Percentiles rank a stretch among this genome's conserved stretches.
Evolutionary conservation across 176 grass and related monocot genomes (phyloP).

Genomic region (Zea luxurians): DNA sequence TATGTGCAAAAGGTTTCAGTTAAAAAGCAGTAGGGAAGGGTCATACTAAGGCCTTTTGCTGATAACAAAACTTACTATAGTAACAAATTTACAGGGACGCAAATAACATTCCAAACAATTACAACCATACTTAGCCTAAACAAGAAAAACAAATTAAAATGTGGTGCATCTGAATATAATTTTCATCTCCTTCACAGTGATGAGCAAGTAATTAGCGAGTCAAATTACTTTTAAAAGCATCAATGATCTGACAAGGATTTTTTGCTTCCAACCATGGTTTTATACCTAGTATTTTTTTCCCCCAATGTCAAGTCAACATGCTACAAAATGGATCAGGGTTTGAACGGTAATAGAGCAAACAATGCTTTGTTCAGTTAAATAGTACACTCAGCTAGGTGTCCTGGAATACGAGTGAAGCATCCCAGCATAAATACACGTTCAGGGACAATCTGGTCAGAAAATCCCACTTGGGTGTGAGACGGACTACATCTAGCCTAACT

Average conservation of each 20-base stretch:
- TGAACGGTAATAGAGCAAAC: neutral
- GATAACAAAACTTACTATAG: neutral
- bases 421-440: neutral
- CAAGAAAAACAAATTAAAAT: neutral
- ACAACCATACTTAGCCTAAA: neutral
- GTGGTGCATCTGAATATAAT: neutral
- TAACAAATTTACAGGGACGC: neutral
- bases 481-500: neutral
- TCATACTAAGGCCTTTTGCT: neutral
- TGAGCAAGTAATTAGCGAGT: neutral
- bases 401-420: neutral
- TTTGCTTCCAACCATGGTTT: neutral
- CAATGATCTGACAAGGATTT: neutral
- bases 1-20: neutral
- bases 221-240: neutral
- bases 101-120: neutral
- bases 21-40: neutral
- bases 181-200: neutral
- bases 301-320: neutral
- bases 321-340: neutral
- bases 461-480: neutral
- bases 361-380: neutral
- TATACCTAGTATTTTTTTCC: neutral
- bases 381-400: neutral
- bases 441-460: constrained; percentile 1